Conservation (phyloP, 768 basidiomycete species). For the Tephrocybe sp. region DNA sequence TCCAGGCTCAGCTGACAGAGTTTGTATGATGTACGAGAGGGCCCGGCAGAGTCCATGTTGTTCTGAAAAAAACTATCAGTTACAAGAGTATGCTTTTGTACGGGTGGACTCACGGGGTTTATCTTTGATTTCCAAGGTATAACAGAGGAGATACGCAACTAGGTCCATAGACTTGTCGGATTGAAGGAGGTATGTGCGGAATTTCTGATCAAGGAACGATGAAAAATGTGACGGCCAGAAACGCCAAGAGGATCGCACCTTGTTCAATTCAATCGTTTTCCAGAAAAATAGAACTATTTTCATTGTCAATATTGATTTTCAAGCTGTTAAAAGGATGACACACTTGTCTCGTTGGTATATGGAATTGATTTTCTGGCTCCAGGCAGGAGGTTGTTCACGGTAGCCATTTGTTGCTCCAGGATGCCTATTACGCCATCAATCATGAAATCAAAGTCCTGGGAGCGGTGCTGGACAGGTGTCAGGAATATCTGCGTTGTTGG, state of each 20-base stretch:
- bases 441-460: slow-evolving; percentile 86
- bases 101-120: slow-evolving; percentile 71
- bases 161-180: slow-evolving; percentile 79
- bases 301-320: not conserved
- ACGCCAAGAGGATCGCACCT: slow-evolving; percentile 44
- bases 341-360: slow-evolving; percentile 81
- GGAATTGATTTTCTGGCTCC: slow-evolving; percentile 84
- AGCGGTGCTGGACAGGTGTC: slow-evolving; percentile 71
- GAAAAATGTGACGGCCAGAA: not conserved
- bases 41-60: slow-evolving; percentile 90
- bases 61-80: slow-evolving; percentile 42
- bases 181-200: slow-evolving; percentile 77
- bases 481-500: slow-evolving; percentile 2
- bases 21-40: slow-evolving; percentile 89
- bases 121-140: slow-evolving; percentile 88
- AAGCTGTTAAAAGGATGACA: slow-evolving; percentile 26
- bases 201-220: slow-evolving; percentile 62
- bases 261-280: slow-evolving; percentile 93
- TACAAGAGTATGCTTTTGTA: not conserved
- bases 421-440: slow-evolving; percentile 68
- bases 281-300: slow-evolving; percentile 76
- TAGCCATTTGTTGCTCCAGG: slow-evolving; percentile 74
- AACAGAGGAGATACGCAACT: slow-evolving; percentile 76
- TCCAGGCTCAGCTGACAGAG: slow-evolving; percentile 78
- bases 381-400: slow-evolving; percentile 74